phyloP scores from a whole-genome alignment of 164 flowering plant species.

The Saururus chinensis region DNA sequence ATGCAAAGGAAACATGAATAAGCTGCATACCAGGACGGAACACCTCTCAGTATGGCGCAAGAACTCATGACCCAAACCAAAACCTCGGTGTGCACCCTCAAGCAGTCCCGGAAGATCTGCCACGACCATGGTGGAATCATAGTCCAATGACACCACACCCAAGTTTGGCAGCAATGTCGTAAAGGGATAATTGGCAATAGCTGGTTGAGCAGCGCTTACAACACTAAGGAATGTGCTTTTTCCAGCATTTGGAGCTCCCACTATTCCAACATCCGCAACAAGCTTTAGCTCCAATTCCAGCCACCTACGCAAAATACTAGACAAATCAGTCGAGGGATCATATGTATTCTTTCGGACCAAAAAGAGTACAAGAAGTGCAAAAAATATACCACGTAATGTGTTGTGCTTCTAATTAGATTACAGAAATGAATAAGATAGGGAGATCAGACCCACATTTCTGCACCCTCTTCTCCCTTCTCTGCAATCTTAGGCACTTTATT shows the following conservation, averaged over 20 bases:
- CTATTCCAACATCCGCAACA: constrained; percentile 97
- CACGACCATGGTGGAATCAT: constrained; percentile 78
- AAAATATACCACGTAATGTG: neutral
- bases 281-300: constrained; percentile 90
- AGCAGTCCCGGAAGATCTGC: constrained; percentile 96
- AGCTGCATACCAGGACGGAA: constrained; percentile 66
- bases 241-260: constrained; percentile 99
- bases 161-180: constrained; percentile 93
- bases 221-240: constrained; percentile 91
- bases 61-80: constrained; percentile 95
- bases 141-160: constrained; percentile 88
- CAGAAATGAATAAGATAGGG: neutral
- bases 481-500: constrained; percentile 93
- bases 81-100: constrained; percentile 97
- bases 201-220: constrained; percentile 88
- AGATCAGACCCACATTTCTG: constrained; percentile 63
- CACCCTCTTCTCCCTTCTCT: constrained; percentile 90
- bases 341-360: no score
- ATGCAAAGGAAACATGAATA: neutral
- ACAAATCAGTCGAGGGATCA: neutral
- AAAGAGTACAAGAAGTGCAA: neutral
- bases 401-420: neutral
- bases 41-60: constrained; percentile 94
- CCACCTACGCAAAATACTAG: constrained; percentile 56
- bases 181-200: constrained; percentile 90